Percentiles rank a stretch among this genome's conserved stretches.
phyloP scores from a whole-genome alignment of 2,329 filamentous ascomycete species.

The Clarireedia hainanense region DNA sequence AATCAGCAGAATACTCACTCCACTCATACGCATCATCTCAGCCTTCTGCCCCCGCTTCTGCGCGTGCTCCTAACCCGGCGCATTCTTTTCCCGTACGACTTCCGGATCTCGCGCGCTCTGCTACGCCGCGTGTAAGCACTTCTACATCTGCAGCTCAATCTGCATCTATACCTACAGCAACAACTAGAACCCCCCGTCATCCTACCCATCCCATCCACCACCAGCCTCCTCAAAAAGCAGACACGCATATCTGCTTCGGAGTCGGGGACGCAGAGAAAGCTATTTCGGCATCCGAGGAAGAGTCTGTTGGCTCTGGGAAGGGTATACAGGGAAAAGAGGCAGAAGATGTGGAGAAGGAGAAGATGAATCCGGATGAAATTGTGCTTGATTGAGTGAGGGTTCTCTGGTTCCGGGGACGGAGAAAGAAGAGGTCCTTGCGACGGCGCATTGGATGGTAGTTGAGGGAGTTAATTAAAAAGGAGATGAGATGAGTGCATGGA shows the following conservation, averaged over 20 bases:
- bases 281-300: background rate
- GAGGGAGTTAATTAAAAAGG: too few relatives aligned
- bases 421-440: background rate
- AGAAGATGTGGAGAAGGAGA: too few relatives aligned
- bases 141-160: too few relatives aligned
- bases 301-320: background rate
- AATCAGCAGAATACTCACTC: background rate
- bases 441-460: too few relatives aligned
- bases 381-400: constrained; percentile 37
- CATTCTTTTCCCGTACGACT: too few relatives aligned
- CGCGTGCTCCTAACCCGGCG: too few relatives aligned
- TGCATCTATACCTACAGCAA: too few relatives aligned
- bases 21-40: constrained; percentile 2
- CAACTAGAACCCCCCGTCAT: background rate
- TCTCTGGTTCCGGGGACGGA: background rate
- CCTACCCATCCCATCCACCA: background rate
- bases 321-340: too few relatives aligned
- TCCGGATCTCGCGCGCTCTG: too few relatives aligned
- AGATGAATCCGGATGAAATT: too few relatives aligned
- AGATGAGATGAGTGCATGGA: too few relatives aligned
- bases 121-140: too few relatives aligned
- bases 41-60: background rate
- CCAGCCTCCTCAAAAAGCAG: background rate
- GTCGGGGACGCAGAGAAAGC: background rate
- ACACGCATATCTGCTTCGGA: background rate